These are phyloP conservation scores for Ceratocystis alfenasii DNA, from an alignment of 2,329 filamentous ascomycete genomes.

Conservation along the genomic window DNA sequence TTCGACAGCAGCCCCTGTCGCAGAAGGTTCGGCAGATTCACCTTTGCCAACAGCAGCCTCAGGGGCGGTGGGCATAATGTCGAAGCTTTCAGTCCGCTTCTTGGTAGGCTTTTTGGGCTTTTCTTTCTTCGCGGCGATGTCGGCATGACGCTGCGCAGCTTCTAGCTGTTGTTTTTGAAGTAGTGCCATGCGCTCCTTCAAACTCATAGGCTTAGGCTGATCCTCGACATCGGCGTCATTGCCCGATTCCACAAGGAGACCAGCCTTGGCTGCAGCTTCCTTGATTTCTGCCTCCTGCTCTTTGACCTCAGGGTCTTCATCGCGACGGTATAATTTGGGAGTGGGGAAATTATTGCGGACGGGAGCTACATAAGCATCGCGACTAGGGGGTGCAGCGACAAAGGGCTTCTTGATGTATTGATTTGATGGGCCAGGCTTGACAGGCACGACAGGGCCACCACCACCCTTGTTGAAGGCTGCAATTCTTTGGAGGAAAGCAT, in stretches of 20 bases:
- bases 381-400: constrained; percentile 85
- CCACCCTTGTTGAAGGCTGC: constrained; percentile 90
- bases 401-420: constrained; percentile 94
- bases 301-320: constrained; percentile 68
- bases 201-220: constrained; percentile 76
- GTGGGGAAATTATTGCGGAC: constrained; percentile 52
- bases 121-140: constrained; percentile 67
- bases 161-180: constrained; percentile 90
- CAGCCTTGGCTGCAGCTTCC: constrained; percentile 57
- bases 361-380: constrained; percentile 78
- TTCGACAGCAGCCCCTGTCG: constrained; percentile 31
- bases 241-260: constrained; percentile 39
- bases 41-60: constrained; percentile 30
- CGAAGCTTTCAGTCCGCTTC: constrained; percentile 45
- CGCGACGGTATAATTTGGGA: constrained; percentile 67
- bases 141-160: constrained; percentile 70
- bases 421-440: constrained; percentile 62
- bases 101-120: constrained; percentile 67
- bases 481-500: constrained; percentile 87
- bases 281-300: constrained; percentile 54
- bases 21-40: constrained; percentile 37
- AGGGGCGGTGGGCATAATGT: constrained; percentile 26
- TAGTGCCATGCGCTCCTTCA: constrained; percentile 91
- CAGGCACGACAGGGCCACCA: constrained; percentile 76
- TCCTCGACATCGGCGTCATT: constrained; percentile 55